Percentiles rank a stretch among this genome's conserved stretches.
These are phyloP conservation scores for Coffea humblotiana DNA, from an alignment of 305 asterid genomes.

Conservation along the genomic window DNA sequence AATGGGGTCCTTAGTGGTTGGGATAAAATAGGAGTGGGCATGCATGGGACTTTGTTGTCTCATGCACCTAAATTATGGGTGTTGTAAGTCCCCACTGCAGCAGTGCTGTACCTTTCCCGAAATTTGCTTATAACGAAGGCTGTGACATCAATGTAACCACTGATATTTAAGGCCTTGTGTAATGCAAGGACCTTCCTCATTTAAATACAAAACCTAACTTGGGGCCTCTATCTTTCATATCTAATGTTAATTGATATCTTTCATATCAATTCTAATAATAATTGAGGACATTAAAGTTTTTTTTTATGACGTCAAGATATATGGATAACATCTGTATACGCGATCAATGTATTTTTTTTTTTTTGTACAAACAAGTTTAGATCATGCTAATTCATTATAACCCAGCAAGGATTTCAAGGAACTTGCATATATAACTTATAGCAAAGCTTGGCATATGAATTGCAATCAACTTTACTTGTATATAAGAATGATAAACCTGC, in stretches of 20 bases:
- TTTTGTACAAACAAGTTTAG: too few relatives aligned
- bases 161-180: not conserved
- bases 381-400: too few relatives aligned
- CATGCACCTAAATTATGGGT: not conserved
- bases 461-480: too few relatives aligned
- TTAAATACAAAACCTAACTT: conserved; percentile 11
- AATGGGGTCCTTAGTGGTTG: conserved; percentile 13
- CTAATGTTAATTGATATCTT: conserved; percentile 8
- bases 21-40: not conserved
- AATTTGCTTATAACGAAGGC: not conserved
- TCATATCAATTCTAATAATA: not conserved
- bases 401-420: too few relatives aligned
- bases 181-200: not conserved
- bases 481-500: too few relatives aligned
- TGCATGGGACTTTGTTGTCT: not conserved
- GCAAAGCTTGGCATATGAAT: too few relatives aligned
- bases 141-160: conserved; percentile 7
- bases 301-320: too few relatives aligned
- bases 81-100: not conserved
- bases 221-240: conserved; percentile 5
- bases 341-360: too few relatives aligned
- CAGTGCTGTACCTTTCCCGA: not conserved
- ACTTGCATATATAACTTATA: too few relatives aligned
- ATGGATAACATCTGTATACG: too few relatives aligned
- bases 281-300: too few relatives aligned